These are phyloP conservation scores for Calonectria pseudoreteaudii DNA, from an alignment of 2,329 filamentous ascomycete genomes.

Conservation along the genomic window DNA sequence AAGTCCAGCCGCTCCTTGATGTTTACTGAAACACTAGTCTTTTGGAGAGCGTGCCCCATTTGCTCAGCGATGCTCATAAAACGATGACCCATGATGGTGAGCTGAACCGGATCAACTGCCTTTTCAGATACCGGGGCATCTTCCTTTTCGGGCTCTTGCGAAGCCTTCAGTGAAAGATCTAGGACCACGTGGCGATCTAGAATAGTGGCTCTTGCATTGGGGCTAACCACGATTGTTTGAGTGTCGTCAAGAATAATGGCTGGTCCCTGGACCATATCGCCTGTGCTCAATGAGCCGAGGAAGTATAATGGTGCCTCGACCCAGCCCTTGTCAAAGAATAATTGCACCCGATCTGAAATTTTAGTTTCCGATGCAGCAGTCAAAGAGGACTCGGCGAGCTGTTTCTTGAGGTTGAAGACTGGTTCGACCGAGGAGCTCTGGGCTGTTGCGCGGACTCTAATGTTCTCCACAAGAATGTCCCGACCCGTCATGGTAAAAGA, in stretches of 20 bases:
- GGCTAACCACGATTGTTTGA: conserved; percentile 79
- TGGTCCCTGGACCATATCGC: conserved; percentile 43
- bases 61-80: conserved; percentile 90
- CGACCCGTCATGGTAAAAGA: conserved; percentile 60
- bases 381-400: neutral
- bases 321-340: conserved; percentile 25
- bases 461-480: conserved; percentile 11
- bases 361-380: neutral
- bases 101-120: conserved; percentile 74
- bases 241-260: conserved; percentile 74
- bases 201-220: conserved; percentile 46
- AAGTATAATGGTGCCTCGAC: conserved; percentile 40
- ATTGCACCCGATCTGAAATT: neutral
- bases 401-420: neutral
- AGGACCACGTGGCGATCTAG: conserved; percentile 51
- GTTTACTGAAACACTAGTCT: conserved; percentile 83
- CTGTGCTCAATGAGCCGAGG: conserved; percentile 31
- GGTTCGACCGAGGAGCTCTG: conserved; percentile 16
- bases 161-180: conserved; percentile 31
- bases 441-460: conserved; percentile 9
- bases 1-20: conserved; percentile 87
- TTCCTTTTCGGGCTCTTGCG: neutral
- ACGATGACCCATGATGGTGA: conserved; percentile 81
- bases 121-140: conserved; percentile 15
- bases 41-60: conserved; percentile 84